These are phyloP conservation scores for Fonsecaea erecta DNA, from an alignment of 2,329 filamentous ascomycete genomes.

Conservation along the genomic window DNA sequence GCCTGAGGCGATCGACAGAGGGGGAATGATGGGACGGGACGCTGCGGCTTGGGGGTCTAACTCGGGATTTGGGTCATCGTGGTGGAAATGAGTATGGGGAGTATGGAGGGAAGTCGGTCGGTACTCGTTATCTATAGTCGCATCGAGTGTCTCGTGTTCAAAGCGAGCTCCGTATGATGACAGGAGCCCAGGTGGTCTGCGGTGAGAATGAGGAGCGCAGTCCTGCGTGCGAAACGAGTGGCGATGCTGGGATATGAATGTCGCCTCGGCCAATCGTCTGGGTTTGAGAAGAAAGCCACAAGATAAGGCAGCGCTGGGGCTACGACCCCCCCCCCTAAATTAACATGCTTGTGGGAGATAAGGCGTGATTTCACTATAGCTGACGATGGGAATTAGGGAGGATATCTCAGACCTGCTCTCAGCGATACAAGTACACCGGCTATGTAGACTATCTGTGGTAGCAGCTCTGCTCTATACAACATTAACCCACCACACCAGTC, in stretches of 20 bases:
- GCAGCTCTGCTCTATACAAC: not conserved
- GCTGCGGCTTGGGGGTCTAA: not conserved
- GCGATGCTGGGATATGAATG: not conserved
- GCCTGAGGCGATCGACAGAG: not conserved
- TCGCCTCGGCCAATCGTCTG: not conserved
- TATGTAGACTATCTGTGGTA: not conserved
- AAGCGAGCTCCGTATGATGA: not conserved
- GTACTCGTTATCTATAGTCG: not conserved
- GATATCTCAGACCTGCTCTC: not conserved
- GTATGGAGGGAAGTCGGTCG: not conserved
- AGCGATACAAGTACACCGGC: constrained; percentile 6
- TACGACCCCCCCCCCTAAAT: not conserved
- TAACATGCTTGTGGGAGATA: not conserved
- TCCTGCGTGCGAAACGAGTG: not conserved
- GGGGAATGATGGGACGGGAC: not conserved
- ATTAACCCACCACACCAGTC: not conserved
- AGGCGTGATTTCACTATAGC: not conserved
- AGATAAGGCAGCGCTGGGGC: not conserved
- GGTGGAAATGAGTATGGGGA: not conserved
- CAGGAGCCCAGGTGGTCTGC: not conserved
- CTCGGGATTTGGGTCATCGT: constrained; percentile 1
- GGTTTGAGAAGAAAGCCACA: not conserved
- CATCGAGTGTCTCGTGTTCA: not conserved
- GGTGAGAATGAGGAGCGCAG: constrained; percentile 1
- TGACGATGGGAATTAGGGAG: not conserved